Conservation (phyloP, 768 basidiomycete genomes). For the Lactarius hatsudake region DNA sequence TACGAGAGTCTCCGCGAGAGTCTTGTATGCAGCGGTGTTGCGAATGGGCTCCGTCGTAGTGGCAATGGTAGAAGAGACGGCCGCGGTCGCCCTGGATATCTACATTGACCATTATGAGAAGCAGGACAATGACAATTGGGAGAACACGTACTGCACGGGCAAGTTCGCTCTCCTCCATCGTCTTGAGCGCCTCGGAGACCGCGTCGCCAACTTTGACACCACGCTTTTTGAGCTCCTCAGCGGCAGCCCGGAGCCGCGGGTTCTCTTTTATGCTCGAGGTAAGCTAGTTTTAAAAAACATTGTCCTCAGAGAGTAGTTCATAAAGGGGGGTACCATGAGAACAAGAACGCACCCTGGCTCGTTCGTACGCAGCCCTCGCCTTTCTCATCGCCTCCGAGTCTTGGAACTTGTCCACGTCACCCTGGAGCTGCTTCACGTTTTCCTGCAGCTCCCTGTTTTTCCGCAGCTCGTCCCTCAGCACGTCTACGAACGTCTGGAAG, state of each 20-base stretch:
- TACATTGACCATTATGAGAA: conserved; percentile 33
- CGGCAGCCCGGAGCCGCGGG: conserved; percentile 85
- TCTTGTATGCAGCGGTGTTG: conserved; percentile 93
- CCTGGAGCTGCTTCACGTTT: conserved; percentile 95
- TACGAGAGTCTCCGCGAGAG: conserved; percentile 80
- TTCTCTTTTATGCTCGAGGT: conserved; percentile 96
- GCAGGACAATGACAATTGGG: background rate
- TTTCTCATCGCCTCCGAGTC: conserved; percentile 95
- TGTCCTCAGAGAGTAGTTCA: background rate
- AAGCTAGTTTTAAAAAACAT: conserved; percentile 48
- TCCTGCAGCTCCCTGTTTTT: conserved; percentile 96
- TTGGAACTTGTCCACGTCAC: conserved; percentile 95
- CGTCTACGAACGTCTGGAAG: conserved; percentile 94
- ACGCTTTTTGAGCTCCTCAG: conserved; percentile 85
- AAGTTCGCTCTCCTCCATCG: conserved; percentile 93
- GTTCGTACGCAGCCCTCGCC: conserved; percentile 89
- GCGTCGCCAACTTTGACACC: conserved; percentile 94
- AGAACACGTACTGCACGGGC: conserved; percentile 65
- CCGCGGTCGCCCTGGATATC: conserved; percentile 84
- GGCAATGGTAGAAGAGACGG: conserved; percentile 81
- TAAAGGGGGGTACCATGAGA: background rate
- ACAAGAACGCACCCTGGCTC: conserved; percentile 71
- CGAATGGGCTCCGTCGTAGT: conserved; percentile 95
- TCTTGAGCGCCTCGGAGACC: conserved; percentile 84
- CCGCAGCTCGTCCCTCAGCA: conserved; percentile 84